Conservation (phyloP, 2,329 filamentous ascomycete genomes). For the Botrytis porri region DNA sequence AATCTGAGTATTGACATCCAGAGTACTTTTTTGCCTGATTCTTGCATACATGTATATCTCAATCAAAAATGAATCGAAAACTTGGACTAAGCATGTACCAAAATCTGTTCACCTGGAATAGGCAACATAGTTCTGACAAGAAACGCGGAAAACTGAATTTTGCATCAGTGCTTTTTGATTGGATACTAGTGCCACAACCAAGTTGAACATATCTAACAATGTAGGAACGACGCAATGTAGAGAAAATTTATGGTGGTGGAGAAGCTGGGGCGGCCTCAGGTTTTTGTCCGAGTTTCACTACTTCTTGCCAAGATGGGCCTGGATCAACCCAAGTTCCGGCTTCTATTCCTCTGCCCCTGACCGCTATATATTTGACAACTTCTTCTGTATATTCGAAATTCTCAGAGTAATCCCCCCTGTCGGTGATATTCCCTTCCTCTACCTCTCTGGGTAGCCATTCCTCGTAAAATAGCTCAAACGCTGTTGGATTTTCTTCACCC, state of each 20-base stretch:
- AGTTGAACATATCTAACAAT: neutral
- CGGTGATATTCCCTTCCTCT: neutral
- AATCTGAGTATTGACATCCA: neutral
- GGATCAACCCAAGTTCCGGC: constrained; percentile 1
- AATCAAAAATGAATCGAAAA: neutral
- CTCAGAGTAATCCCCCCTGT: rapidly evolving
- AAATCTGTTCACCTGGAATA: neutral
- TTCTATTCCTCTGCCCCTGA: neutral
- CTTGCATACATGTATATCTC: neutral
- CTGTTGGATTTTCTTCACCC: no score
- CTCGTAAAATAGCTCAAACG: neutral
- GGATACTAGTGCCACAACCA: neutral
- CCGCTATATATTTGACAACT: neutral
- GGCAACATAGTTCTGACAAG: neutral
- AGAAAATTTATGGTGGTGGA: neutral
- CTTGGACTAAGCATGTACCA: neutral
- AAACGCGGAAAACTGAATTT: neutral
- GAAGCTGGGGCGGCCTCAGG: no score
- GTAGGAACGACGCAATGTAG: neutral
- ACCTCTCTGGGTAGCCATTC: neutral
- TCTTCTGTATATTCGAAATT: rapidly evolving
- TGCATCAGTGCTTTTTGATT: neutral
- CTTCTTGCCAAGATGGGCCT: neutral
- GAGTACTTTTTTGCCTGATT: neutral
- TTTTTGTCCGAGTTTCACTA: neutral